phyloP scores from a whole-genome alignment of 2,329 filamentous ascomycete species.

The Colletotrichum truncatum region DNA sequence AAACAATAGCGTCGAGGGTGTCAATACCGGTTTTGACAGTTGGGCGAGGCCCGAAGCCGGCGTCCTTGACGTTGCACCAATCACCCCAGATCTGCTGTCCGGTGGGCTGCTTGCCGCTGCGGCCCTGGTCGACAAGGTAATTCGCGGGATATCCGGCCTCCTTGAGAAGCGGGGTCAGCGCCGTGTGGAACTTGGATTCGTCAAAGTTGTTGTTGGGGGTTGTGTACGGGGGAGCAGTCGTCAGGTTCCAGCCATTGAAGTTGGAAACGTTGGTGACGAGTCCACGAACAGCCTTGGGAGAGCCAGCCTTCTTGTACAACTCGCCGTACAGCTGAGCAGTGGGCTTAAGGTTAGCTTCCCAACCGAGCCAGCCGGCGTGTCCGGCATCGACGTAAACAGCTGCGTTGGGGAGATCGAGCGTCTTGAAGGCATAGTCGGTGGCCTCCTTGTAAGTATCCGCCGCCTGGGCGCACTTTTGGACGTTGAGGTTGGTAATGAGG shows the following conservation, averaged over 20 bases:
- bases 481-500: conserved; percentile 44
- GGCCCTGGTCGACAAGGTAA: conserved; percentile 32
- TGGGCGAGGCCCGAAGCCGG: conserved; percentile 63
- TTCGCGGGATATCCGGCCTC: conserved; percentile 30
- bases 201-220: conserved; percentile 25
- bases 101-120: conserved; percentile 54
- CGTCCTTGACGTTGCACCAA: conserved; percentile 66
- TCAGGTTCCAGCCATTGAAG: conserved; percentile 40
- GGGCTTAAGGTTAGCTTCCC: conserved; percentile 39
- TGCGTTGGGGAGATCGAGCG: conserved; percentile 46
- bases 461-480: conserved; percentile 40
- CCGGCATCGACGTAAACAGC: conserved; percentile 48
- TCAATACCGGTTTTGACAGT: conserved; percentile 59
- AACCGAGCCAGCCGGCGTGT: conserved; percentile 49
- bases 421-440: conserved; percentile 43
- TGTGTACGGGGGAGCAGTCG: conserved; percentile 37
- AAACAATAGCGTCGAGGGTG: conserved; percentile 65
- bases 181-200: conserved; percentile 31
- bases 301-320: conserved; percentile 43
- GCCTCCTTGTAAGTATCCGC: conserved; percentile 39
- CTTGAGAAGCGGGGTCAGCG: conserved; percentile 27
- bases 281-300: conserved; percentile 44
- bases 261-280: conserved; percentile 46
- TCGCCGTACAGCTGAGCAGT: conserved; percentile 38
- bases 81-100: conserved; percentile 62